Percentiles rank a stretch among this genome's conserved stretches.
Evolutionary conservation across 2,329 filamentous ascomycete species (phyloP).

Genomic region (Aureobasidium sp.): DNA sequence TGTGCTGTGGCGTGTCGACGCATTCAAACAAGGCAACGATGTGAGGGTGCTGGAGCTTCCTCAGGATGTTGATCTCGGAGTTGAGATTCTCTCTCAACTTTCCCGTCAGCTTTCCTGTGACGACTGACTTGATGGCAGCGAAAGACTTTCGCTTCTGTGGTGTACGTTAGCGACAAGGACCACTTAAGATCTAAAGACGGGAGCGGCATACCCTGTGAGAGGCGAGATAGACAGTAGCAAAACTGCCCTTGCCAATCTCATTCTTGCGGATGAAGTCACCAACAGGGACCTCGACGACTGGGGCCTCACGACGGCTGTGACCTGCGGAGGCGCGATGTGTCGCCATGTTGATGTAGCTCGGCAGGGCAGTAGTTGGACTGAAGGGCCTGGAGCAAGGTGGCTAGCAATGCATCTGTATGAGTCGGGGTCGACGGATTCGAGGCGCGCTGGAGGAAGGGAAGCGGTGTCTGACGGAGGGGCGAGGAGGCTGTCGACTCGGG

Average conservation of each 20-base stretch:
- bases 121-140: constrained; percentile 95
- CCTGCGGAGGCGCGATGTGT: constrained; percentile 7
- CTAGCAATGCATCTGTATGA: constrained; percentile 1
- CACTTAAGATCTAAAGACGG: not conserved
- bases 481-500: not conserved
- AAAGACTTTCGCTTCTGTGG: constrained; percentile 64
- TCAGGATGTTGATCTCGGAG: constrained; percentile 91
- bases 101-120: constrained; percentile 81
- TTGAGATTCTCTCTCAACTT: constrained; percentile 96
- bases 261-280: constrained; percentile 76
- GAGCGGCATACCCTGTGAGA: constrained; percentile 27
- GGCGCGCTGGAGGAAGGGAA: not conserved
- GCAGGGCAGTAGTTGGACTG: not conserved
- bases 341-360: constrained; percentile 10
- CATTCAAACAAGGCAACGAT: constrained; percentile 96
- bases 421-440: not conserved
- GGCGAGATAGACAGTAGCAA: constrained; percentile 76
- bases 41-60: constrained; percentile 87
- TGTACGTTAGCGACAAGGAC: not conserved
- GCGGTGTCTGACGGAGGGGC: constrained; percentile 3
- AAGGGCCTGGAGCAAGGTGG: not conserved
- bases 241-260: constrained; percentile 95
- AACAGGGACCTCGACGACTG: constrained; percentile 39
- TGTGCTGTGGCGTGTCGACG: constrained; percentile 76
- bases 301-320: not conserved